Conservation (phyloP, 116 monocot species). For the Papilionanthe hybrid region DNA sequence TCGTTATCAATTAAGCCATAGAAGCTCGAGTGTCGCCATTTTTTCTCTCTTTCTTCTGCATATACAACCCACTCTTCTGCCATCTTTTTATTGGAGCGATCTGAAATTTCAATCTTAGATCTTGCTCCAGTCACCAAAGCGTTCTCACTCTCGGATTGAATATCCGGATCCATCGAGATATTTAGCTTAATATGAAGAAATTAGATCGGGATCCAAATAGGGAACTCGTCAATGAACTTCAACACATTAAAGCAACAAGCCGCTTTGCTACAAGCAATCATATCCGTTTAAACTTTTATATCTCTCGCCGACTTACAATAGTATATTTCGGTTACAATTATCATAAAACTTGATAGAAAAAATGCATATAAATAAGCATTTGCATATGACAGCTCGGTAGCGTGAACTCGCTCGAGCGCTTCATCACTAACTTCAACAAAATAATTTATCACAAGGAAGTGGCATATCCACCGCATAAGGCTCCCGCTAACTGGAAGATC, state of each 20-base stretch:
- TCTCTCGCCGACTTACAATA: not conserved
- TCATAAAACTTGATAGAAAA: not conserved
- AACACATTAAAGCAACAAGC: not conserved
- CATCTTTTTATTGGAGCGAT: not conserved
- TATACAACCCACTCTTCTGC: slow-evolving; percentile 3
- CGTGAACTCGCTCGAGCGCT: too few relatives aligned
- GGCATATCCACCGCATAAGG: too few relatives aligned
- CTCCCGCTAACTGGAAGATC: too few relatives aligned
- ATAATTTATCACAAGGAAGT: too few relatives aligned
- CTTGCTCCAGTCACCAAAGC: slow-evolving; percentile 12
- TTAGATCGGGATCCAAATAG: not conserved
- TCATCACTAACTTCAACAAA: too few relatives aligned
- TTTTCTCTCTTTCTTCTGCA: slow-evolving; percentile 30
- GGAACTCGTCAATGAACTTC: not conserved
- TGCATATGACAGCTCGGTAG: too few relatives aligned
- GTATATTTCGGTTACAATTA: too few relatives aligned
- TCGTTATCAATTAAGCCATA: slow-evolving; percentile 29
- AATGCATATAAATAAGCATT: not conserved
- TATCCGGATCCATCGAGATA: slow-evolving; percentile 52
- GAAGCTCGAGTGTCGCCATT: slow-evolving; percentile 26
- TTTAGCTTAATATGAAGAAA: slow-evolving; percentile 9
- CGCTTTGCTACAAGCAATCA: not conserved
- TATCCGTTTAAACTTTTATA: not conserved
- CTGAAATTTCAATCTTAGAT: slow-evolving; percentile 16
- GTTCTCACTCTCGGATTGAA: slow-evolving; percentile 33